A percentile compares a stretch with the other conserved stretches of the same genome.
phyloP scores from a whole-genome alignment of 345 rosid species.

The Eucalyptus erythrocorys region DNA sequence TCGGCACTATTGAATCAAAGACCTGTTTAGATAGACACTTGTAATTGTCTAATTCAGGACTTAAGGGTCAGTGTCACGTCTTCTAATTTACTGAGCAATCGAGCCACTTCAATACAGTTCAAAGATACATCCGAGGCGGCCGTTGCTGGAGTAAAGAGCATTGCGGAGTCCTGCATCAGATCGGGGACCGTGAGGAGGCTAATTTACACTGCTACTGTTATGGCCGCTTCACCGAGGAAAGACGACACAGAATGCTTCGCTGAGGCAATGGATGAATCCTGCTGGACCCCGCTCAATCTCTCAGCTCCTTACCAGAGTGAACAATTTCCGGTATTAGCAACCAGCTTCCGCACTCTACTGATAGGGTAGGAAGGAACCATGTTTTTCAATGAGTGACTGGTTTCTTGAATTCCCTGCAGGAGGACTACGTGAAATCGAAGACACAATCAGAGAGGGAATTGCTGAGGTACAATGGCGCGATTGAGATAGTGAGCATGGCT shows the following conservation, averaged over 20 bases:
- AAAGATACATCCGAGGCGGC: background rate
- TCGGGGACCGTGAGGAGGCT: slow-evolving; percentile 8
- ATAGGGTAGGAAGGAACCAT: background rate
- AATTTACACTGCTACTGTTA: slow-evolving; percentile 14
- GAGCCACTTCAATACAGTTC: background rate
- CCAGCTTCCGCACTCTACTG: background rate
- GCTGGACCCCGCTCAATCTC: slow-evolving; percentile 15
- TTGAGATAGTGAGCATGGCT: slow-evolving; percentile 20
- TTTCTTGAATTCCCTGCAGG: background rate
- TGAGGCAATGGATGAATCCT: slow-evolving; percentile 18
- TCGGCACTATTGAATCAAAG: background rate
- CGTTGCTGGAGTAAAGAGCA: background rate
- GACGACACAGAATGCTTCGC: slow-evolving; percentile 4
- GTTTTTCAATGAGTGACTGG: background rate
- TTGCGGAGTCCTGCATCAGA: slow-evolving; percentile 2
- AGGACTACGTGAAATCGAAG: slow-evolving; percentile 22
- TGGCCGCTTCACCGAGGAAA: slow-evolving; percentile 8
- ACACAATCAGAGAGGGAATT: slow-evolving; percentile 24
- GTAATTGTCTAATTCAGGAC: background rate
- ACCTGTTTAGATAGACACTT: background rate
- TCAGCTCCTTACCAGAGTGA: background rate
- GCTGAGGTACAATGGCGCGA: slow-evolving; percentile 1
- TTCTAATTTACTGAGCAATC: background rate
- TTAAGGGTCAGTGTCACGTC: background rate
- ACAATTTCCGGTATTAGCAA: background rate